These are phyloP conservation scores for Senna tora DNA, from an alignment of 306 rosid genomes.

Conservation along the genomic window DNA sequence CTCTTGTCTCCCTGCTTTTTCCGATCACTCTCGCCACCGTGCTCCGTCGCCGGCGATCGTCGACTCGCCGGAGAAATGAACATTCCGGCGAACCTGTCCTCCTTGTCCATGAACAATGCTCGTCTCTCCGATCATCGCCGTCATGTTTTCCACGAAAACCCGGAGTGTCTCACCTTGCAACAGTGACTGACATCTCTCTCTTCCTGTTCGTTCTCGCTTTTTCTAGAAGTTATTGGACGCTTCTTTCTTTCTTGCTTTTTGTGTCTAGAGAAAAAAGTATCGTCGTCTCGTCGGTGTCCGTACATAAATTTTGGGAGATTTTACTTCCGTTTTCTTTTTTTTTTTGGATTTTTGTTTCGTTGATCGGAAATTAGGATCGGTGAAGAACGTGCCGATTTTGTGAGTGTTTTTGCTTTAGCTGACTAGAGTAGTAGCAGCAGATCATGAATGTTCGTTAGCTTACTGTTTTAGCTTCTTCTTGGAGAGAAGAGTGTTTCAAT, in stretches of 20 bases:
- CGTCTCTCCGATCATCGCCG: slow-evolving; percentile 77
- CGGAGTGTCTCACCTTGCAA: slow-evolving; percentile 24
- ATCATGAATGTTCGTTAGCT: slow-evolving; percentile 33
- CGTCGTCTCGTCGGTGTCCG: background rate
- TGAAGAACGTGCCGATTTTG: slow-evolving; percentile 24
- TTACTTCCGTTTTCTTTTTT: background rate
- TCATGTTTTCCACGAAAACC: slow-evolving; percentile 76
- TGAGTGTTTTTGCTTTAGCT: slow-evolving; percentile 16
- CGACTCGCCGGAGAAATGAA: slow-evolving; percentile 69
- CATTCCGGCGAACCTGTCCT: slow-evolving; percentile 49
- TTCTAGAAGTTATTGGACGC: slow-evolving; percentile 22
- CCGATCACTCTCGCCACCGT: background rate
- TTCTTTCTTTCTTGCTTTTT: too few relatives aligned
- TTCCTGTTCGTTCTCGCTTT: slow-evolving; percentile 37
- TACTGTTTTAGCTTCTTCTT: background rate
- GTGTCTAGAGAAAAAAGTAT: slow-evolving; percentile 46
- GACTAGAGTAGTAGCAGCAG: slow-evolving; percentile 14
- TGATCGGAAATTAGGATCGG: background rate
- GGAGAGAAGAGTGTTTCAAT: slow-evolving; percentile 7
- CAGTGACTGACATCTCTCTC: slow-evolving; percentile 17
- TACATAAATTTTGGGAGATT: slow-evolving; percentile 6
- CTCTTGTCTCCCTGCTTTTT: background rate
- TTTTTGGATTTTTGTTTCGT: background rate
- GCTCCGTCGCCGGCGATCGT: slow-evolving; percentile 37
- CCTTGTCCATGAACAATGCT: slow-evolving; percentile 43